Evolutionary conservation across 371 early-diverging fungal genomes (phyloP), one percentile per base, ranked within the genome.

Genomic region (Rhizomucor miehei): DNA sequence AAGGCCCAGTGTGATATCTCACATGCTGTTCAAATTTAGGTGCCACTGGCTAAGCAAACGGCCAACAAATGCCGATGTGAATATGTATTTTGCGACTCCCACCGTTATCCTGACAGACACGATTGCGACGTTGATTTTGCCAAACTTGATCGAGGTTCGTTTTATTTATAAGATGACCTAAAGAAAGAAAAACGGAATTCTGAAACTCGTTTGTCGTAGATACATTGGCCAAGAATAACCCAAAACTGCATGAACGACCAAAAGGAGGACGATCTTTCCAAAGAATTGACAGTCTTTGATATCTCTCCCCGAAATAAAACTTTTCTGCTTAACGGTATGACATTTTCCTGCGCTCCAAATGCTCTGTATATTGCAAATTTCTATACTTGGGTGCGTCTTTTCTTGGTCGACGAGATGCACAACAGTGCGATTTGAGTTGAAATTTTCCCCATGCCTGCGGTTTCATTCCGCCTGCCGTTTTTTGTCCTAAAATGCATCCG

Each of bases 21-120:
- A 23, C 2, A 13, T 11, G 48, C 23, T 12, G 34, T 4, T n/a
- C n/a, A n/a, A n/a, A 11, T 29, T 9, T 58, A 83, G 80, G 77
- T 91, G 36, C 89, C 88, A 43, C 72, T 90, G 41, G 89, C 86
- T 48, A 91, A 91, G 70, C 91, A 91, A 73, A 80, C 86, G 8
- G 84, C 81, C 51, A 90, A 90, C 75, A 87, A 84, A 68, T 91
- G 92, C 66, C 81, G 88, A 49, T 91, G 92, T 62, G 77, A 81
- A 48, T 88, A 85, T 62, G 82, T 90, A 35, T 91, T 84, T 62
- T 91, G 92, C 62, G 92, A 91, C 58, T 67, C 78, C 21, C 92
- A 91, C 71, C 86, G 85, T 52, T 83, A 80, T 52, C 87, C 88
- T 20, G 82, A 86, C 53, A 80, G 85, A 51, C 91, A 91, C 65